Evolutionary conservation across 805 yeast species (phyloP).

Genomic region (Pichia ethanolica): DNA sequence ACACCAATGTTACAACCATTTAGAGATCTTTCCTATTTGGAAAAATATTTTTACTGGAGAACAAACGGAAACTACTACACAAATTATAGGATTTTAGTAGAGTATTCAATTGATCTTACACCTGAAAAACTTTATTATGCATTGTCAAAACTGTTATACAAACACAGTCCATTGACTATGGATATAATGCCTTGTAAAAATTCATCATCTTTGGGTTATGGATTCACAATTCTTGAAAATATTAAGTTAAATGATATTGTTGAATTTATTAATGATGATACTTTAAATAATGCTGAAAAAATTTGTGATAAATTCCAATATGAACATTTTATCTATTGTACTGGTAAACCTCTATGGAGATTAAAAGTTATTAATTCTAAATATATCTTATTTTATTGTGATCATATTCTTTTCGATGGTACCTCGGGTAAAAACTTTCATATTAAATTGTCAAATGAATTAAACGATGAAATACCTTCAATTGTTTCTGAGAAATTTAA

Average conservation of each 20-base stretch:
- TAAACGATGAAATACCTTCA: neutral
- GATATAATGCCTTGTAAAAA: neutral
- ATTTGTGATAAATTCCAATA: neutral
- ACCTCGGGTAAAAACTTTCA: constrained; percentile 27
- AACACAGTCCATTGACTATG: neutral
- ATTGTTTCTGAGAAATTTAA: neutral
- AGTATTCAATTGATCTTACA: neutral
- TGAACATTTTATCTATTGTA: neutral
- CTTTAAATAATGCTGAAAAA: neutral
- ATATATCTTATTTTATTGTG: constrained; percentile 16
- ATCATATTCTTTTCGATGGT: constrained; percentile 32
- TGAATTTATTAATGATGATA: constrained; percentile 11
- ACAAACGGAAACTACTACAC: neutral
- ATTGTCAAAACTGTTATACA: constrained; percentile 8
- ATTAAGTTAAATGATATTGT: constrained; percentile 12
- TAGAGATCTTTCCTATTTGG: constrained; percentile 2
- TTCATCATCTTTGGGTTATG: neutral
- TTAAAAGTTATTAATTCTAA: constrained; percentile 1
- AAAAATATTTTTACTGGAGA: constrained; percentile 10
- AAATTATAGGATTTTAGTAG: constrained; percentile 6
- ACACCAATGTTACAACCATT: neutral
- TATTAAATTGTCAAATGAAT: constrained; percentile 16
- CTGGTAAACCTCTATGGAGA: constrained; percentile 18
- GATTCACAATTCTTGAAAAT: neutral
- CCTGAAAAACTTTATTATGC: constrained; percentile 5